Evolutionary conservation across 441 rosid species (phyloP).

Genomic region (Populus trichocarpa): DNA sequence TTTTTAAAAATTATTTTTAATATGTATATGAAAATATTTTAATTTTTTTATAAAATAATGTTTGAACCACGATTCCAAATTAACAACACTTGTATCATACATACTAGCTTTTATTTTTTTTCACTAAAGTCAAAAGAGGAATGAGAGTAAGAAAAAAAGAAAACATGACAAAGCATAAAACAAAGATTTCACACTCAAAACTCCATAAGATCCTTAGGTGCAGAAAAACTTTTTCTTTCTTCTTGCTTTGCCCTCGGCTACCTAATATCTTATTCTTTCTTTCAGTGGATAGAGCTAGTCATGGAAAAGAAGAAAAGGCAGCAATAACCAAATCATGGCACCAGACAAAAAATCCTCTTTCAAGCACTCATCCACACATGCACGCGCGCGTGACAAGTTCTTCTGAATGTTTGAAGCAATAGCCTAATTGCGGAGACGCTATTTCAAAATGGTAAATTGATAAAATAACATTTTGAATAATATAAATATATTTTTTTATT

Average conservation of each 20-base stretch:
- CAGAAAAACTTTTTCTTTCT: conserved; percentile 12
- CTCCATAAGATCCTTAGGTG: conserved; percentile 17
- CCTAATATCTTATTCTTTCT: conserved; percentile 23
- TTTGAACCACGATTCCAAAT: no score
- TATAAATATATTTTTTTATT: no score
- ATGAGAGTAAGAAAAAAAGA: background rate
- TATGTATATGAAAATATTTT: no score
- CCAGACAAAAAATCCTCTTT: conserved; percentile 16
- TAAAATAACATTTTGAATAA: no score
- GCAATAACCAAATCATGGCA: background rate
- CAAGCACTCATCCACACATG: background rate
- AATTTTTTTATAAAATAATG: no score
- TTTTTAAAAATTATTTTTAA: no score
- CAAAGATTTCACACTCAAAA: conserved; percentile 37
- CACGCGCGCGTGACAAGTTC: conserved; percentile 15
- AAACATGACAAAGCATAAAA: conserved; percentile 30
- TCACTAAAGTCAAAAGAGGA: conserved; percentile 1
- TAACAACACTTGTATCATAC: no score
- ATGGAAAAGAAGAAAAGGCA: conserved; percentile 14
- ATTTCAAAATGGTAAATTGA: no score
- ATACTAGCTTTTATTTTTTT: no score
- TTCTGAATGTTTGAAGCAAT: background rate
- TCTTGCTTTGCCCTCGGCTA: conserved; percentile 31
- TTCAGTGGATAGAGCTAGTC: background rate
- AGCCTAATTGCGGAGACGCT: background rate